A percentile compares a stretch with the other conserved stretches of the same genome.
Conservation (phyloP, 768 basidiomycete genomes). For the Leccinum boreale region DNA sequence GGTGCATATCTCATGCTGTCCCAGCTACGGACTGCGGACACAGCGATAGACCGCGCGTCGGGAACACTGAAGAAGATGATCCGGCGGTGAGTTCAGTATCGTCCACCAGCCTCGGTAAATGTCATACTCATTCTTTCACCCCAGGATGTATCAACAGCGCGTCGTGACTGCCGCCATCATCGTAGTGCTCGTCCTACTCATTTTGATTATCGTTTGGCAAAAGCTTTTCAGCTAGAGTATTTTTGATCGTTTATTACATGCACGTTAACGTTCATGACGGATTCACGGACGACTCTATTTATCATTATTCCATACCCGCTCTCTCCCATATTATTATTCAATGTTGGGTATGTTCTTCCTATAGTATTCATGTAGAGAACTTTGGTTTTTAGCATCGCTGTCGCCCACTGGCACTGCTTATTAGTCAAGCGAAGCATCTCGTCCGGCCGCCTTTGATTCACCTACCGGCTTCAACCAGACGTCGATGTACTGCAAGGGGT, state of each 20-base stretch:
- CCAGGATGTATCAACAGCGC: slow-evolving; percentile 96
- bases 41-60: slow-evolving; percentile 86
- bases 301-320: slow-evolving; percentile 20
- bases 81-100: slow-evolving; percentile 60
- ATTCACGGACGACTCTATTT: slow-evolving; percentile 25
- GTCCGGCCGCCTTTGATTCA: slow-evolving; percentile 8
- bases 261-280: slow-evolving; percentile 10
- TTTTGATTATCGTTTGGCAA: slow-evolving; percentile 76
- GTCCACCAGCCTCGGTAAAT: slow-evolving; percentile 4
- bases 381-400: background rate
- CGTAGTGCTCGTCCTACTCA: slow-evolving; percentile 77
- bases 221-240: slow-evolving; percentile 52
- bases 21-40: slow-evolving; percentile 83
- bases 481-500: slow-evolving; percentile 20
- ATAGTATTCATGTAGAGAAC: slow-evolving; percentile 26
- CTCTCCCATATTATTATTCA: background rate
- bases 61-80: slow-evolving; percentile 96
- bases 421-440: slow-evolving; percentile 13
- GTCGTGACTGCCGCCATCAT: slow-evolving; percentile 87
- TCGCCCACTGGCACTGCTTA: background rate
- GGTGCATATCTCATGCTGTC: background rate
- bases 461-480: slow-evolving; percentile 13
- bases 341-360: slow-evolving; percentile 7
- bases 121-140: slow-evolving; percentile 18
- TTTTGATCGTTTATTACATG: slow-evolving; percentile 14